phyloP scores from a whole-genome alignment of 2,329 filamentous ascomycete genomes.

The Trichoderma arundinaceum region DNA sequence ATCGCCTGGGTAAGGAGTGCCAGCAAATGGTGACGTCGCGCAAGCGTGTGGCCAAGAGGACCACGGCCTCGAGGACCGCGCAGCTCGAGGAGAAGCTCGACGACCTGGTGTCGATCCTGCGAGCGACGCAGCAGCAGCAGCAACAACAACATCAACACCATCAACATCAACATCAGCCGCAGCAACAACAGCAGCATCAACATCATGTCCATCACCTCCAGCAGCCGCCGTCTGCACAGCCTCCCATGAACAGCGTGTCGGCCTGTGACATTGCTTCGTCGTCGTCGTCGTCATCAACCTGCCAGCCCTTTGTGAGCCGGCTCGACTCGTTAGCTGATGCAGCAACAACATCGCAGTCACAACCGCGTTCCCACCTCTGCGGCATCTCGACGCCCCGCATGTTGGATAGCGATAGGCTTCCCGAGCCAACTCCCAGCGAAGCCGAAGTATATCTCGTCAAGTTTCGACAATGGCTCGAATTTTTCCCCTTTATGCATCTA shows the following conservation, averaged over 20 bases:
- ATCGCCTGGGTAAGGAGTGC: conserved; percentile 56
- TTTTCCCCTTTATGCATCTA: conserved; percentile 54
- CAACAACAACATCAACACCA: conserved; percentile 28
- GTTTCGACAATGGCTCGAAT: conserved; percentile 51
- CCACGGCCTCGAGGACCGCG: conserved; percentile 47
- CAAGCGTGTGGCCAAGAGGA: conserved; percentile 46
- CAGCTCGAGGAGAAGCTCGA: conserved; percentile 58
- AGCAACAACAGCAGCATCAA: conserved; percentile 29
- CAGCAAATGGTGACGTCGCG: conserved; percentile 51
- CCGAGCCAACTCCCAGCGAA: conserved; percentile 44
- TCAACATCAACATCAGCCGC: not conserved
- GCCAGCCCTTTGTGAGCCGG: conserved; percentile 39
- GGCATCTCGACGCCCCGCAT: conserved; percentile 4
- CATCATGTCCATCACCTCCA: conserved; percentile 18
- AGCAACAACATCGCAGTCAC: conserved; percentile 41
- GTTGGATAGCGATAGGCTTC: conserved; percentile 35
- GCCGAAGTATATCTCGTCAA: conserved; percentile 49
- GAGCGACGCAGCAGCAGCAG: conserved; percentile 40
- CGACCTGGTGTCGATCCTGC: conserved; percentile 54
- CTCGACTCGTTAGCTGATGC: conserved; percentile 48
- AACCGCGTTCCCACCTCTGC: conserved; percentile 2
- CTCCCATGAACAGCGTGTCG: conserved; percentile 21
- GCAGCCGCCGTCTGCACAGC: conserved; percentile 30
- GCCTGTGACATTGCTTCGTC: conserved; percentile 7
- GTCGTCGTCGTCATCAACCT: conserved; percentile 10